Evolutionary conservation across 768 basidiomycete species (phyloP).

Genomic region (Filobasidium wieringae): DNA sequence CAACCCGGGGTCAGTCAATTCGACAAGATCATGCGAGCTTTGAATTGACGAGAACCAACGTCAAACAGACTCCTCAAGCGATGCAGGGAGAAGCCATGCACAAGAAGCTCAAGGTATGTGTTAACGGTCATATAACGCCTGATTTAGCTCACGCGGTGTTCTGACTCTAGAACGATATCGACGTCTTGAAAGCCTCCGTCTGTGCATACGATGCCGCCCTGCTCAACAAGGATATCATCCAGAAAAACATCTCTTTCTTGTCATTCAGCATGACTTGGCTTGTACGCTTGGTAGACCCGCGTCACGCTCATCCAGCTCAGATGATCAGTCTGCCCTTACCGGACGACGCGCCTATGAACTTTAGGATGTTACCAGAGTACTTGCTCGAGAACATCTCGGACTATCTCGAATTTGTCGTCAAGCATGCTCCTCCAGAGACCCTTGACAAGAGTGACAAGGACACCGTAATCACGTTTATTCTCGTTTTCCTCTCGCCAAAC

Average conservation of each 20-base stretch:
- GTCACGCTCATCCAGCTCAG: constrained; percentile 59
- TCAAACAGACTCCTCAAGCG: constrained; percentile 41
- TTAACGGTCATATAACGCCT: neutral
- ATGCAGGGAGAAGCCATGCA: constrained; percentile 62
- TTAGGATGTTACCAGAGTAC: constrained; percentile 84
- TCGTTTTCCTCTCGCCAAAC: constrained; percentile 91
- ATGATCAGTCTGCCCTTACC: constrained; percentile 70
- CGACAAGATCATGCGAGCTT: constrained; percentile 4
- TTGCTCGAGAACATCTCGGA: constrained; percentile 87
- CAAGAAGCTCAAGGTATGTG: constrained; percentile 57
- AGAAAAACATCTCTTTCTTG: constrained; percentile 68
- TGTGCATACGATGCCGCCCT: constrained; percentile 75
- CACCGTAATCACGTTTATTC: constrained; percentile 70
- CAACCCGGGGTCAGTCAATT: constrained; percentile 51
- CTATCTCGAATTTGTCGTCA: constrained; percentile 68
- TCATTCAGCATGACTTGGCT: constrained; percentile 89
- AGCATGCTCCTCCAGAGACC: constrained; percentile 51
- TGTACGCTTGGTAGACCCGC: constrained; percentile 76
- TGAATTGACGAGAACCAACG: neutral
- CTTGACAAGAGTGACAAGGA: constrained; percentile 74
- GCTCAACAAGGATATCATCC: constrained; percentile 70
- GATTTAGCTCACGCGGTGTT: neutral
- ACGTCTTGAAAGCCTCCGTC: constrained; percentile 58
- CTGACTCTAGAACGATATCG: constrained; percentile 50
- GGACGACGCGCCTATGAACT: constrained; percentile 66